A percentile compares a stretch with the other conserved stretches of the same genome.
These are phyloP conservation scores for Cytospora piceae DNA, from an alignment of 2,329 filamentous ascomycete species.

Conservation along the genomic window DNA sequence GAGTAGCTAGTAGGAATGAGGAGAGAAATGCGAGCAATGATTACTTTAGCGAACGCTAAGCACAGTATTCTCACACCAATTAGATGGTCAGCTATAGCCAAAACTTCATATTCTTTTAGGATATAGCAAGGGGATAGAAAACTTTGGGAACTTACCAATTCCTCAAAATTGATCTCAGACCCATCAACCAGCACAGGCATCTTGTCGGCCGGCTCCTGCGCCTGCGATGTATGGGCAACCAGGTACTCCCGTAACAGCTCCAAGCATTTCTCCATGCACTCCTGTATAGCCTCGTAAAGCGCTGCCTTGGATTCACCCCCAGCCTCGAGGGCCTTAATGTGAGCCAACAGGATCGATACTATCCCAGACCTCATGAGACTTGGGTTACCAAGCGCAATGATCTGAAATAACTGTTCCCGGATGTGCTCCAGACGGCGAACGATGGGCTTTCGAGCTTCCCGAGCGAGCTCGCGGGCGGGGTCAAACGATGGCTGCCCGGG, in stretches of 20 bases:
- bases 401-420: constrained; percentile 17
- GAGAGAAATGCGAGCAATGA: too few relatives aligned
- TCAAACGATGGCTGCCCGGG: constrained; percentile 1
- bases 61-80: too few relatives aligned
- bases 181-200: neutral
- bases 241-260: neutral
- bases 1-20: too few relatives aligned
- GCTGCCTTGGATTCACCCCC: neutral
- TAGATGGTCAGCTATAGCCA: too few relatives aligned
- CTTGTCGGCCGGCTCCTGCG: too few relatives aligned
- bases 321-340: constrained; percentile 19
- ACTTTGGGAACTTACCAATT: neutral
- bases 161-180: neutral
- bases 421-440: constrained; percentile 17
- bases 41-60: too few relatives aligned
- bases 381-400: constrained; percentile 17
- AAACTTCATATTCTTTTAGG: too few relatives aligned
- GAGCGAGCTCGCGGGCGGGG: constrained; percentile 15
- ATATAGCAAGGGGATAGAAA: neutral
- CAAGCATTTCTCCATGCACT: constrained; percentile 11
- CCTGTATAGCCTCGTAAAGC: constrained; percentile 4
- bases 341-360: neutral
- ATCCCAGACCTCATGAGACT: constrained; percentile 17
- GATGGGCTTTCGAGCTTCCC: constrained; percentile 15
- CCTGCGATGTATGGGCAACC: neutral